Evolutionary conservation across 2,329 filamentous ascomycete genomes (phyloP), one percentile per base, ranked within the genome.

Genomic region (Coniochaeta hoffmannii): DNA sequence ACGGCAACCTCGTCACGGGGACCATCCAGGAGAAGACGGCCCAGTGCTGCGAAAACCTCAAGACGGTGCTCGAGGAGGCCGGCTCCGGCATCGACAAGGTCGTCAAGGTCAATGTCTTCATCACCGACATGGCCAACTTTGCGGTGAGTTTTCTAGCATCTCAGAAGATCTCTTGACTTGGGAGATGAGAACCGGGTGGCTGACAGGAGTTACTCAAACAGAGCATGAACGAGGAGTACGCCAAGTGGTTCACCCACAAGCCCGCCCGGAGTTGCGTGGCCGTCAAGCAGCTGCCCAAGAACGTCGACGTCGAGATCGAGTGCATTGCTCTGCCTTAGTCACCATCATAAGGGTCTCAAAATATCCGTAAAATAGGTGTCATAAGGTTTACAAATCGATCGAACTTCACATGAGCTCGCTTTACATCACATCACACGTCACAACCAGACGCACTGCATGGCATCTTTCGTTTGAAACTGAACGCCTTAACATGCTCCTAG

Each of bases 31-130:
- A 91, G 63, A 82, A 84, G 74, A 86, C 83, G 28, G 73, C 73
- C 53, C 75, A 78, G 62, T 83, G 80, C 72, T 78, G 90, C 71
- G 77, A 88, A 73, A 96, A 95, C 74, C 82, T 97, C 67, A 81
- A 87, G 71, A 88, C 89, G 44, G 90, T 97, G 56, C 83, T 97
- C 53, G 81, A 85, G 58, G 90, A 86, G 64, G 90, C 91, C 24
- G 90, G 89, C 54, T 92, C 88, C 22, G 83, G 81, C 53, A 80
- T 97, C 57, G 73, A 82, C 60, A 89, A 86, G 72, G 87, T 96
- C 50, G 89, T 97, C 75, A 96, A 97, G 81, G 88, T 91, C 64
- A 90, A 86, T 69, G 87, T 96, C 68, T 97, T 97, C 80, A 76
- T 97, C 59, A 87, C 88, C 53, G 88, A 95, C 73, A 97, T 97